phyloP scores from a whole-genome alignment of 306 rosid genomes.

The Quercus wislizeni region DNA sequence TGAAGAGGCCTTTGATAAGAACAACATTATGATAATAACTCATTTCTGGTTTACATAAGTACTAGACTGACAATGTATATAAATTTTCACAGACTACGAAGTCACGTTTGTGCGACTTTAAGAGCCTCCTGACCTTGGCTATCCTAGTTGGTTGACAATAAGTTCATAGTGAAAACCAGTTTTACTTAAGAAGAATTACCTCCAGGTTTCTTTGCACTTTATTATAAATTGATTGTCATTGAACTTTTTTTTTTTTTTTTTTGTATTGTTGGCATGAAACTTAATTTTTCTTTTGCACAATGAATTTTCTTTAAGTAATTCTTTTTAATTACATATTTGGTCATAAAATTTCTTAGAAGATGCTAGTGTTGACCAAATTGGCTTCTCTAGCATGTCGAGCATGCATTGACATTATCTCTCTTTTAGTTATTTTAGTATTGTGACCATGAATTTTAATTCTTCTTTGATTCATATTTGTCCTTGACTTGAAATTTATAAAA shows the following conservation, averaged over 20 bases:
- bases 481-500: neutral
- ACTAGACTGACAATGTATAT: neutral
- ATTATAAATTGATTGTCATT: neutral
- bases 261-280: neutral
- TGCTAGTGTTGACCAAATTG: neutral
- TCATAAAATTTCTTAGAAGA: neutral
- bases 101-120: neutral
- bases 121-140: neutral
- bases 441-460: neutral
- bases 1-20: neutral
- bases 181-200: neutral
- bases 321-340: neutral
- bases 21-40: constrained; percentile 4
- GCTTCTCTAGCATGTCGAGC: neutral
- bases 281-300: neutral
- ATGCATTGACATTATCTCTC: neutral
- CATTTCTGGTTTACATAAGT: neutral
- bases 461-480: neutral
- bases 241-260: no score
- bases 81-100: neutral
- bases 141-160: neutral
- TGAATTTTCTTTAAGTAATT: neutral
- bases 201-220: neutral
- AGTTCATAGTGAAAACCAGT: neutral
- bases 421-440: neutral